Evolutionary conservation across 75 land plant genomes (phyloP), one percentile per base, ranked within the genome.

Genomic region (Pinus tabuliformis): DNA sequence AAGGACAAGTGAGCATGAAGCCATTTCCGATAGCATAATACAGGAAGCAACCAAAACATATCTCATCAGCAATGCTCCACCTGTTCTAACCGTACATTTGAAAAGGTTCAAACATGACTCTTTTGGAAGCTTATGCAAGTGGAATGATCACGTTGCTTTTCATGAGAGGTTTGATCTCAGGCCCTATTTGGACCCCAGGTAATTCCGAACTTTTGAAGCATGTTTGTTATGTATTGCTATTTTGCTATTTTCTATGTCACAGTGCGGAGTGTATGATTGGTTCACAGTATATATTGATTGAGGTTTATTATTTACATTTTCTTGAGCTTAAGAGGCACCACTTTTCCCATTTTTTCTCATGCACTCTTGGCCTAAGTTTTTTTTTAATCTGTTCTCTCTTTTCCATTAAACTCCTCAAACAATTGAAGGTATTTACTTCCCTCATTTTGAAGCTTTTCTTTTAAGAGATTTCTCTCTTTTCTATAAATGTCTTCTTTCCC

Each of bases 41-140:
- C 78, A 91, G 18, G 88, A 97, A 82, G 97, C 98, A 59, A 91
- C 88, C 9, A 94, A 94, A 72, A 85, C 88, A 73, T 75, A 89
- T n/a, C 83, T 91, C 28, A 88, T 95, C 13, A 78, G 82, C 49
- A 93, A 86, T 58, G 89, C 88, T 0, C 98, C 98, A 58, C 87
- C 84, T 21, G 76, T 95, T 77, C 62, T 95, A 26, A 93, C 91
- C 5, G 83, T 95, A 59, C 98, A 95, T 81, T 77, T 95, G 54
- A 95, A 95, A 76, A 86, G 98, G 61, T 95, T 95, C 81, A 83
- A 86, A 62, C 95, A 90, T 79, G 95, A 94, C 86, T 78, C 81
- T 74, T 87, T 93, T 71, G 98, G 96, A 17, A 87, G 96, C 24
- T 78, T 89, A 63, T 93, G 84, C 73, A 95, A 95, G 79, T 81